Evolutionary conservation across 345 rosid species (phyloP), one percentile per base, ranked within the genome.

Genomic region (Citrus maxima): DNA sequence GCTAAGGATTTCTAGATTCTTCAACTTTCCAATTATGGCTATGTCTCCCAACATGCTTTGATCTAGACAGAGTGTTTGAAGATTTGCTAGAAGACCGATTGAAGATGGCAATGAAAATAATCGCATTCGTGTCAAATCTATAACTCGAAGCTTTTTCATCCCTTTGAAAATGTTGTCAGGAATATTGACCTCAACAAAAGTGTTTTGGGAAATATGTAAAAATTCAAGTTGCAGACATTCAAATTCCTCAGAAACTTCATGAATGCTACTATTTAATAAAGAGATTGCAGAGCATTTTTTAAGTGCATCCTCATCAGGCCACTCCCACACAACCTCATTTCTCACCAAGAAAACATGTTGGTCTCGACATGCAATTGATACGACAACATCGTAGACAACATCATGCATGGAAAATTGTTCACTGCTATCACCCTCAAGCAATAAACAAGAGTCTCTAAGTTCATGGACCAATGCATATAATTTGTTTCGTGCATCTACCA

Each of bases 371-470:
- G 80, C 82, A 72, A 82, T 79, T 25, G 60, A 58, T 25, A 32
- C 16, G 49, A 80, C 67, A 19, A 62, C 40, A 61, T 70, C 67
- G 2, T 65, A 40, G 25, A 80, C 72, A 10, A 70, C 38, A 21
- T 63, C 72, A 63, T 80, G 76, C 76, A 80, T 63, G n/a, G 64
- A 5, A 18, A 75, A 25, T 1, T 4, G 2, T 67, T 54, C 65
- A 10, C 0, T 5, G 0, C 10, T 21, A 14, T 6, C 21, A 24
- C 60, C 25, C 1, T 75, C 77, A 5, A 65, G 42, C 69, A 77
- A 66, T 42, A 85, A 40, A 24, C 70, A 72, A 25, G 56, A 42
- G 2, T 46, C 80, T 63, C 68, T 79, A 14, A 85, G 80, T 5
- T 22, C 28, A 4, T 5, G 2, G 1, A 76, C 0, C 2, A 37